Percentiles rank a stretch among this genome's conserved stretches.
Evolutionary conservation across 208 protist species (phyloP).

Genomic region (Strigomonas culicis): DNA sequence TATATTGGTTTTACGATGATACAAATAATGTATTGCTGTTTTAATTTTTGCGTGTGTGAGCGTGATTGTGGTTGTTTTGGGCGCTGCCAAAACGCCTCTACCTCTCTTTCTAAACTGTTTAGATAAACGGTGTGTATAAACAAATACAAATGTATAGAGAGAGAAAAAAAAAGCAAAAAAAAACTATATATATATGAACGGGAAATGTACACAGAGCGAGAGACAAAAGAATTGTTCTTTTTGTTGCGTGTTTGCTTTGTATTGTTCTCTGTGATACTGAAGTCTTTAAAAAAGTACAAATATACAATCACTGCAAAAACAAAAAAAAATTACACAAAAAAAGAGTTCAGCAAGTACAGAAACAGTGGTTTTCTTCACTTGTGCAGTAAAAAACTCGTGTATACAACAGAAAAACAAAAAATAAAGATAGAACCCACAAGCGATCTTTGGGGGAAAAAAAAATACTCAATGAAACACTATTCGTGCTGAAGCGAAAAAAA

Average conservation of each 20-base stretch:
- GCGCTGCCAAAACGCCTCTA: too few species aligned
- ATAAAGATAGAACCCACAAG: neutral
- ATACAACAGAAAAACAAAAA: neutral
- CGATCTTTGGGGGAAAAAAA: neutral
- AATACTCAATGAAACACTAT: neutral
- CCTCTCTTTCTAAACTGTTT: too few species aligned
- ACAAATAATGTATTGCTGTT: too few species aligned
- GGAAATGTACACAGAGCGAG: conserved; percentile 7
- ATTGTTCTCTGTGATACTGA: too few species aligned
- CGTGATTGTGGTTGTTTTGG: too few species aligned
- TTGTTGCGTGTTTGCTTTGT: too few species aligned
- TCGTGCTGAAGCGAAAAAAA: neutral
- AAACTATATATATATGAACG: neutral
- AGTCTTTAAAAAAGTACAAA: conserved; percentile 1
- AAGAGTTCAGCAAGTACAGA: neutral
- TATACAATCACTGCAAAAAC: conserved; percentile 9
- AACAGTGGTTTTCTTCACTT: neutral
- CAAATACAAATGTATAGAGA: conserved; percentile 2
- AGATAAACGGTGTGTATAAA: too few species aligned
- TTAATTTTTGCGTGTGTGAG: too few species aligned
- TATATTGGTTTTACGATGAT: too few species aligned
- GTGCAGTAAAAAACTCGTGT: neutral
- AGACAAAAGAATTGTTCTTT: neutral
- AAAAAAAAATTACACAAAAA: conserved; percentile 11
- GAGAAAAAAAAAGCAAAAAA: neutral